These are phyloP conservation scores for Pseudomonodictys pantanalensis DNA, from an alignment of 495 filamentous ascomycete genomes.

Conservation along the genomic window DNA sequence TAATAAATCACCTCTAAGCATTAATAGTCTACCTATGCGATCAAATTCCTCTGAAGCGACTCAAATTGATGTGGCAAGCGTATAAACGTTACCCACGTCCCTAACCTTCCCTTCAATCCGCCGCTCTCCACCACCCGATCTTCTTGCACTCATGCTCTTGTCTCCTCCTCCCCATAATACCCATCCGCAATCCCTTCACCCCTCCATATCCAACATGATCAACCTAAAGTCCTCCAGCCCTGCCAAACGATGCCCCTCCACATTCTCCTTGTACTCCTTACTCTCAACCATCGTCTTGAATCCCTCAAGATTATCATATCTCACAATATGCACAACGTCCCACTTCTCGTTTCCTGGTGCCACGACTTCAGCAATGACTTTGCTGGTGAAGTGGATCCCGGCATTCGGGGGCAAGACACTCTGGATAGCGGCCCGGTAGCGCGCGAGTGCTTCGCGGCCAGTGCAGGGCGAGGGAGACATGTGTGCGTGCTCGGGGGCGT, in stretches of 20 bases:
- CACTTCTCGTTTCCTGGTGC: neutral
- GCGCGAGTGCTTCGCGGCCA: neutral
- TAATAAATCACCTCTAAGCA: too few relatives aligned
- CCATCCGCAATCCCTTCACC: too few relatives aligned
- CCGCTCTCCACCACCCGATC: too few relatives aligned
- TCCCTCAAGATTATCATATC: neutral
- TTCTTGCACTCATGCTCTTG: too few relatives aligned
- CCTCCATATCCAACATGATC: conserved; percentile 14
- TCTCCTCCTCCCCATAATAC: too few relatives aligned
- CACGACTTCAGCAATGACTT: neutral
- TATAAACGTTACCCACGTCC: too few relatives aligned
- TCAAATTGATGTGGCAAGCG: too few relatives aligned
- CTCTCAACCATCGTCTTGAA: conserved; percentile 8
- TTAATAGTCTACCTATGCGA: too few relatives aligned
- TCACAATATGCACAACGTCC: neutral
- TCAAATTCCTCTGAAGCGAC: too few relatives aligned
- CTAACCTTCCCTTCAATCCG: too few relatives aligned
- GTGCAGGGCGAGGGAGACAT: neutral
- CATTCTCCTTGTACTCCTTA: neutral
- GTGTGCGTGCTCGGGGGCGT: neutral
- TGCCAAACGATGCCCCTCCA: conserved; percentile 1
- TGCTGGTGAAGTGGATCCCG: neutral
- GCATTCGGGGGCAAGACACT: neutral
- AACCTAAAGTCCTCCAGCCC: conserved; percentile 6
- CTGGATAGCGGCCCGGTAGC: neutral